Conservation (phyloP, 352 stramenopile genomes). For the Globisporangium barbulae region DNA sequence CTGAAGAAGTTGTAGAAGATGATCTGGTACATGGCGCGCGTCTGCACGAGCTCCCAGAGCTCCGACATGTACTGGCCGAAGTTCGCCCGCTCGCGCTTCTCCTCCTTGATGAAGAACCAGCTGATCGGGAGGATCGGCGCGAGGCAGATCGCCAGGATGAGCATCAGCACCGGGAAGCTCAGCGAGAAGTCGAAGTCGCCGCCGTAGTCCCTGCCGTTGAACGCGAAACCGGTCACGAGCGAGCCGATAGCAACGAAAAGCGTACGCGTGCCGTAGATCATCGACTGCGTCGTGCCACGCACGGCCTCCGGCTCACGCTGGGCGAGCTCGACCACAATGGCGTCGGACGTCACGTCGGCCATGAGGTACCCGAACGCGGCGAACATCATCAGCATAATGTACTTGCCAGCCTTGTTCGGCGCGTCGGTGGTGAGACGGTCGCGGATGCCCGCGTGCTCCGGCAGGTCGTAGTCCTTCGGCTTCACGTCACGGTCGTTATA, state of each 20-base stretch:
- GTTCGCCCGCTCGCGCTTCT: constrained; percentile 28
- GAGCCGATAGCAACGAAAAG: constrained; percentile 41
- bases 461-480: not conserved
- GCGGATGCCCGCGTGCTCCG: constrained; percentile 25
- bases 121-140: constrained; percentile 34
- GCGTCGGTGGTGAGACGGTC: constrained; percentile 32
- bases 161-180: constrained; percentile 42
- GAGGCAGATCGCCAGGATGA: constrained; percentile 35
- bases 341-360: constrained; percentile 46
- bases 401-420: constrained; percentile 33
- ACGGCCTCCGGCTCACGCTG: constrained; percentile 53
- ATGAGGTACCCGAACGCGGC: constrained; percentile 49
- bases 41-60: constrained; percentile 21
- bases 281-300: constrained; percentile 49
- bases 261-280: constrained; percentile 47
- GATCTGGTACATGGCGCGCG: constrained; percentile 42
- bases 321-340: constrained; percentile 50
- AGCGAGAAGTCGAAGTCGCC: constrained; percentile 50
- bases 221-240: constrained; percentile 39
- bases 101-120: constrained; percentile 53
- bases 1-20: constrained; percentile 35
- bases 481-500: too few species aligned
- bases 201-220: constrained; percentile 51
- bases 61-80: constrained; percentile 37
- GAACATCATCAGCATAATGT: constrained; percentile 55